Evolutionary conservation across 2,329 filamentous ascomycete species (phyloP).

Genomic region (Periglandula ipomoeae): DNA sequence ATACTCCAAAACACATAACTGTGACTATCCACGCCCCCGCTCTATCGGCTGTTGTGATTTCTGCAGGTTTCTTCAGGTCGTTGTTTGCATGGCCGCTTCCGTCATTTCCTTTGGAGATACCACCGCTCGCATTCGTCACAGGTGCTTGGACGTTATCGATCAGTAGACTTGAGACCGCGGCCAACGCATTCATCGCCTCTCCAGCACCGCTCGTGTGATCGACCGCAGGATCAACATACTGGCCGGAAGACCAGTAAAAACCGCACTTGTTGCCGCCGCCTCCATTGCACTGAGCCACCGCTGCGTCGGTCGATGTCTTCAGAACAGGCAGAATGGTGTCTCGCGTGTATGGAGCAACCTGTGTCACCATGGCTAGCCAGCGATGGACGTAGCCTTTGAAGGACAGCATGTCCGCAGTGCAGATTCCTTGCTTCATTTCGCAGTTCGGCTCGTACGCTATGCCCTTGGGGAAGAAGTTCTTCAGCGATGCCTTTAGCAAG

Average conservation of each 20-base stretch:
- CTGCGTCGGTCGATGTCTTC: conserved; percentile 21
- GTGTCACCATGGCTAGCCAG: conserved; percentile 42
- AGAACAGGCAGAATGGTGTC: conserved; percentile 40
- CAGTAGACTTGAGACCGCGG: conserved; percentile 34
- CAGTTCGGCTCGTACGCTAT: conserved; percentile 53
- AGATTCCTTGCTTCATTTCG: conserved; percentile 40
- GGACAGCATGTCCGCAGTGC: conserved; percentile 56
- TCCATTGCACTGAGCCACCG: conserved; percentile 31
- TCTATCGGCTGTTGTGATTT: neutral
- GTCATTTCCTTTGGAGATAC: conserved; percentile 34
- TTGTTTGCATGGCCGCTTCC: conserved; percentile 25
- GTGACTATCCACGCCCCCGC: neutral
- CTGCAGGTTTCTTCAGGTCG: conserved; percentile 13
- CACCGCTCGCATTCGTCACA: conserved; percentile 38
- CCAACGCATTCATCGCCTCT: conserved; percentile 48
- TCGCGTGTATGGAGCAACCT: conserved; percentile 44
- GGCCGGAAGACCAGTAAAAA: conserved; percentile 22
- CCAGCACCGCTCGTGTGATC: conserved; percentile 49
- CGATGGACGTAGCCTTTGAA: conserved; percentile 52
- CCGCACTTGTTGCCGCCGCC: conserved; percentile 41
- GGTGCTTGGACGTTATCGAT: conserved; percentile 30
- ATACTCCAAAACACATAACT: neutral
- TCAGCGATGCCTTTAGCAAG: conserved; percentile 24
- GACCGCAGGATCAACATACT: conserved; percentile 34
- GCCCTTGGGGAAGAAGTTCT: conserved; percentile 42